phyloP scores from a whole-genome alignment of 257 asterid species.

The Solanum appendiculatum region DNA sequence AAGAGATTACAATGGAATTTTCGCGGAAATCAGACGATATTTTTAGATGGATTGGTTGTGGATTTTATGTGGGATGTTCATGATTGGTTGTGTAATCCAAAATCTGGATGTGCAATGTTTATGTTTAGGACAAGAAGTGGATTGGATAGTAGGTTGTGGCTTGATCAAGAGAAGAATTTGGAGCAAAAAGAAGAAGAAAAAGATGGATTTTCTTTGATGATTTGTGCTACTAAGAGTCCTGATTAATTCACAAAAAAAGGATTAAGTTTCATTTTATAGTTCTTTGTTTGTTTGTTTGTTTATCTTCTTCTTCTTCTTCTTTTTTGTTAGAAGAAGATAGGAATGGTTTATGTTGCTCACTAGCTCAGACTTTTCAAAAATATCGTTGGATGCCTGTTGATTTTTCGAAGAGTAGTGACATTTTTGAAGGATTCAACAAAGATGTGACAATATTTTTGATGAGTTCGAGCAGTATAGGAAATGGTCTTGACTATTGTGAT shows the following conservation, averaged over 20 bases:
- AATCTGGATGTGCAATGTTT: slow-evolving; percentile 40
- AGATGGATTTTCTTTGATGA: slow-evolving; percentile 51
- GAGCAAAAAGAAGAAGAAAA: slow-evolving; percentile 26
- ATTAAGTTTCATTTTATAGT: background rate
- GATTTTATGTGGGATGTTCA: slow-evolving; percentile 95
- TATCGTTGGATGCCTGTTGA: fast-evolving
- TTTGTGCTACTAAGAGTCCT: slow-evolving; percentile 57
- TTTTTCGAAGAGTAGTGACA: background rate
- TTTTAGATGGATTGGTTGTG: slow-evolving; percentile 59
- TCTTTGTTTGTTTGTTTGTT: background rate
- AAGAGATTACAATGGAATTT: slow-evolving; percentile 82
- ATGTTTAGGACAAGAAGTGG: slow-evolving; percentile 82
- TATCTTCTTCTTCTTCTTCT: background rate
- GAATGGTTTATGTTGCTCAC: background rate
- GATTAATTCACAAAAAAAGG: slow-evolving; percentile 7
- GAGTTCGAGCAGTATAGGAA: background rate
- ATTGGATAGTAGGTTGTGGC: slow-evolving; percentile 65
- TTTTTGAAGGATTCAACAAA: background rate
- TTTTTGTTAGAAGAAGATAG: background rate
- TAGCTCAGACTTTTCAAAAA: background rate
- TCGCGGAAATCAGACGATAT: slow-evolving; percentile 70
- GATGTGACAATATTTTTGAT: background rate
- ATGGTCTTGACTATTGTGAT: background rate
- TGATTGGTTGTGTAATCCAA: slow-evolving; percentile 45
- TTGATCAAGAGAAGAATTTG: slow-evolving; percentile 37